These are phyloP conservation scores for Chytriomyces confervae DNA, from an alignment of 192 early-diverging fungal species.

Conservation along the genomic window DNA sequence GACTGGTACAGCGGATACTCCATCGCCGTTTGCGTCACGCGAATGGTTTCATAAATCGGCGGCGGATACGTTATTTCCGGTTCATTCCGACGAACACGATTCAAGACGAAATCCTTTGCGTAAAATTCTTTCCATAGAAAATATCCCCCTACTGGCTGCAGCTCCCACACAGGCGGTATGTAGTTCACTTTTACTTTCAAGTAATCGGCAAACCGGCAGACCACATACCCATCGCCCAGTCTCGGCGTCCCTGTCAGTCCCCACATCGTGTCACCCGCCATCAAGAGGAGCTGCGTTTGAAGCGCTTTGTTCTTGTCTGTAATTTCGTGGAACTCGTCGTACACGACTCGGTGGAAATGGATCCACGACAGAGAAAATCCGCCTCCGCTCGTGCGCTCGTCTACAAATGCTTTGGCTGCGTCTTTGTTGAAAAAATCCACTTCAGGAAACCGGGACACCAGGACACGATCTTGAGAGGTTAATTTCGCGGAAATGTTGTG, in stretches of 20 bases:
- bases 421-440: background rate
- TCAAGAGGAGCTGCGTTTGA: constrained; percentile 9
- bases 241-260: constrained; percentile 35
- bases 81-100: constrained; percentile 35
- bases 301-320: constrained; percentile 17
- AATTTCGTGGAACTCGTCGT: constrained; percentile 37
- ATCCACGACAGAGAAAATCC: constrained; percentile 29
- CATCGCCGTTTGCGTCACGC: constrained; percentile 20
- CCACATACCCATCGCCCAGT: background rate
- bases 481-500: background rate
- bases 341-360: constrained; percentile 37
- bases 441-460: background rate
- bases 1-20: constrained; percentile 22
- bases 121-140: background rate
- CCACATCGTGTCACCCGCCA: constrained; percentile 27
- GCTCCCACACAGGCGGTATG: too few species aligned
- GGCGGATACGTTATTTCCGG: constrained; percentile 27
- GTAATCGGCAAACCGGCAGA: constrained; percentile 20
- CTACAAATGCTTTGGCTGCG: constrained; percentile 5
- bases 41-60: constrained; percentile 34
- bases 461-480: background rate
- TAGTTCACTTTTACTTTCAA: constrained; percentile 16
- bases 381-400: background rate
- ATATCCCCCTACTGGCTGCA: too few species aligned
- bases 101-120: background rate